These are phyloP conservation scores for Discostella pseudostelligera DNA, from an alignment of 108 stramenopile genomes.

Conservation along the genomic window DNA sequence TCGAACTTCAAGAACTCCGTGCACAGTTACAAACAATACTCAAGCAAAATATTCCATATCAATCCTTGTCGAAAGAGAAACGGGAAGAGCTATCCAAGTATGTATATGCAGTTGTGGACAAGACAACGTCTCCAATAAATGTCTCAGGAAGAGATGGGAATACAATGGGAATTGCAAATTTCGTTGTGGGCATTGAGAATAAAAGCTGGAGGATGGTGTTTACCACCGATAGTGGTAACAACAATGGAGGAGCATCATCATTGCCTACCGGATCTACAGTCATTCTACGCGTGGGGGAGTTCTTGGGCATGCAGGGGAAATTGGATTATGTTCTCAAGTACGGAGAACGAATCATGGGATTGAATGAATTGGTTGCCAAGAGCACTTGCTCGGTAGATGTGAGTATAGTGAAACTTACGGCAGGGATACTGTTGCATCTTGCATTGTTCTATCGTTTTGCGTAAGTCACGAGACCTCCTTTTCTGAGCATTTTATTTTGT, in stretches of 20 bases:
- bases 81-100: conserved; percentile 57
- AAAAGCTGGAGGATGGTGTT: conserved; percentile 69
- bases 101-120: conserved; percentile 44
- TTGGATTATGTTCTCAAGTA: conserved; percentile 69
- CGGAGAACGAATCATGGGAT: conserved; percentile 54
- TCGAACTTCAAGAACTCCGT: conserved; percentile 78
- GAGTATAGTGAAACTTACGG: conserved; percentile 21
- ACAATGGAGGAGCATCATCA: conserved; percentile 10
- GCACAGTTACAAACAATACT: conserved; percentile 62
- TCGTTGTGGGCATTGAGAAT: conserved; percentile 42
- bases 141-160: conserved; percentile 20
- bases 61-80: conserved; percentile 42
- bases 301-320: conserved; percentile 44
- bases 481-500: conserved; percentile 1
- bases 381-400: conserved; percentile 62
- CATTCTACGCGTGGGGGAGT: conserved; percentile 40
- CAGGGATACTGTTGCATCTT: not conserved
- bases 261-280: conserved; percentile 66
- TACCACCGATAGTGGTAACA: conserved; percentile 38
- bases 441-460: conserved; percentile 4
- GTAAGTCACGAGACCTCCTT: too few species aligned
- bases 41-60: conserved; percentile 40
- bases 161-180: conserved; percentile 31
- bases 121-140: conserved; percentile 46
- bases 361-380: conserved; percentile 60